A percentile compares a stretch with the other conserved stretches of the same genome.
These are phyloP conservation scores for Annulohypoxylon truncatum DNA, from an alignment of 2,329 filamentous ascomycete genomes.

Conservation along the genomic window DNA sequence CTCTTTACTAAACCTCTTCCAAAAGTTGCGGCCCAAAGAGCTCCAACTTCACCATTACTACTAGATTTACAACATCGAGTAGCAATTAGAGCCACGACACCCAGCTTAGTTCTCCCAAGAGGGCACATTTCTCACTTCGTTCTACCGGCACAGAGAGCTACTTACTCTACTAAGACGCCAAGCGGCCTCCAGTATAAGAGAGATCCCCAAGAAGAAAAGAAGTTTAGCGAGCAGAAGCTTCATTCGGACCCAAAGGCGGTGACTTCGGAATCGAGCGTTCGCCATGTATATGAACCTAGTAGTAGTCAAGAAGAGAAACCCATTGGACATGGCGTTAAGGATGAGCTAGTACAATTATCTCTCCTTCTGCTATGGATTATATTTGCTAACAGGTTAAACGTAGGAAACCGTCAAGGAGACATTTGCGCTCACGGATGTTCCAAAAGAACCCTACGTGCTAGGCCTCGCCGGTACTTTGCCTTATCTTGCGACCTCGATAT, in stretches of 20 bases:
- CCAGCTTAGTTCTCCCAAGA: conserved; percentile 6
- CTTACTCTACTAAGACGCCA: conserved; percentile 47
- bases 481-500: conserved; percentile 84
- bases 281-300: conserved; percentile 60
- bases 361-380: not conserved
- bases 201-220: conserved; percentile 67
- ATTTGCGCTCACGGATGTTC: conserved; percentile 72
- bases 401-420: conserved; percentile 76
- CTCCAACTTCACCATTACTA: conserved; percentile 21
- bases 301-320: conserved; percentile 38
- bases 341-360: conserved; percentile 65
- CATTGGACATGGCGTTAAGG: conserved; percentile 53
- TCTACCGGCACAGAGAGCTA: conserved; percentile 41
- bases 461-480: conserved; percentile 84
- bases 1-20: conserved; percentile 41
- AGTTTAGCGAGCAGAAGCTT: conserved; percentile 66
- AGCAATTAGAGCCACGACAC: not conserved
- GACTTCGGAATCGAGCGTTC: conserved; percentile 66
- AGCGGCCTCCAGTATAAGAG: conserved; percentile 51
- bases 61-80: conserved; percentile 1
- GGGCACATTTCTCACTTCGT: conserved; percentile 6
- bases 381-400: conserved; percentile 12
- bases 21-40: conserved; percentile 27
- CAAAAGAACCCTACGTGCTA: conserved; percentile 73
- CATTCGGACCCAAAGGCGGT: conserved; percentile 70